A percentile compares a stretch with the other conserved stretches of the same genome.
These are phyloP conservation scores for Magnaporthiopsis incrustans DNA, from an alignment of 2,329 filamentous ascomycete genomes.

Conservation along the genomic window DNA sequence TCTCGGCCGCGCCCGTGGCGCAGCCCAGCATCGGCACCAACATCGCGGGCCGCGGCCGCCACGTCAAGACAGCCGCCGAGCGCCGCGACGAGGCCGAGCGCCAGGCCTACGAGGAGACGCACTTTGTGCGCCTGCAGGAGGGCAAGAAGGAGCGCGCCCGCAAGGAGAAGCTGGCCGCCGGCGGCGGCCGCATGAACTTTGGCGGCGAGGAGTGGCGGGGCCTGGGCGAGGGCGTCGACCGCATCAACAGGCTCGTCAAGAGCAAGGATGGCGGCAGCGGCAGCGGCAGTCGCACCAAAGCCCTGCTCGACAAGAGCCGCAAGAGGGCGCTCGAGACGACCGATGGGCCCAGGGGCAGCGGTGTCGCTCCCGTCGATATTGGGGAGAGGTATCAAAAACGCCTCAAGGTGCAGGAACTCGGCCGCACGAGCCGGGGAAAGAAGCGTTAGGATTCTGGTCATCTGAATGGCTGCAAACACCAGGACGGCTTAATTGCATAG, in stretches of 20 bases:
- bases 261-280: constrained; percentile 50
- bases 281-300: constrained; percentile 42
- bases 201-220: constrained; percentile 92
- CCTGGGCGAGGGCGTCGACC: constrained; percentile 75
- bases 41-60: constrained; percentile 70
- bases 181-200: constrained; percentile 51
- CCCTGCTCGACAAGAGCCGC: constrained; percentile 72
- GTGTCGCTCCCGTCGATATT: constrained; percentile 39
- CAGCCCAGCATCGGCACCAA: constrained; percentile 90
- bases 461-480: not conserved
- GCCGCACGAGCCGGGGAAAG: constrained; percentile 36
- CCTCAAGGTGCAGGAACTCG: constrained; percentile 46
- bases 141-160: constrained; percentile 79
- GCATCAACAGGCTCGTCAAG: constrained; percentile 76
- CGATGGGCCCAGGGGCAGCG: constrained; percentile 63
- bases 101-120: constrained; percentile 81
- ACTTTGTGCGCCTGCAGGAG: constrained; percentile 78
- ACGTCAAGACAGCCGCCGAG: constrained; percentile 69
- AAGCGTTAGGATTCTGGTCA: constrained; percentile 21
- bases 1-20: constrained; percentile 72
- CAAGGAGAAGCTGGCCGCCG: constrained; percentile 41
- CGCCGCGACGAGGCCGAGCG: constrained; percentile 71
- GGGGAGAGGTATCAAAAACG: constrained; percentile 70
- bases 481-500: no score
- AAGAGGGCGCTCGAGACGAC: constrained; percentile 64